Evolutionary conservation across 1,139 yeast species (phyloP), one percentile per base, ranked within the genome.

Genomic region (Chernovozyma sophiae-reginae): DNA sequence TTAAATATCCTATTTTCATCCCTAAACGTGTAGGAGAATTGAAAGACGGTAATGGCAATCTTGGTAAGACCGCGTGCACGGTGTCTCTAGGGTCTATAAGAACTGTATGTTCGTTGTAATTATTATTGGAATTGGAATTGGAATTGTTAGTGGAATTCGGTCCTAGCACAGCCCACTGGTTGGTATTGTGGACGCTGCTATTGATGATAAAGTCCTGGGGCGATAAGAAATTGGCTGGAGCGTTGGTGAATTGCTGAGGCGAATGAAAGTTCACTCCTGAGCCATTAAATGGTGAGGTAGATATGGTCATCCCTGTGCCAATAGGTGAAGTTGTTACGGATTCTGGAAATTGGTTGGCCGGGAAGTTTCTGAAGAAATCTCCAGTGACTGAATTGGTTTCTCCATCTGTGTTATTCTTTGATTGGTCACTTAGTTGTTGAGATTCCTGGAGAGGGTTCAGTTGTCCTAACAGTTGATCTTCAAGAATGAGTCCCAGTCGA

Each of bases 11-110:
- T 2, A 85, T 76, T 45, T 78, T 78, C 56, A 82, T 74, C 2
- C 89, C 84, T 36, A 81, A 63, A 35, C 89, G 63, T n/a, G 81
- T 78, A 6, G 85, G 84, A 12, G 86, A 81, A 47, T 79, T 81
- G 29, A 82, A 73, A 4, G 85, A 62, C 0, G 89, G 86, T 25
- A 81, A 70, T 0, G 87, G 73, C 10, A 72, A 64, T 25, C 70
- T 72, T 4, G 86, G 77, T 2, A 86, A 63, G 1, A 84, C 54
- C 0, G 89, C 95, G 46, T 75, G 74, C 0, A 84, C 65, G 32
- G 77, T 81, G 32, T 78, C 68, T n/a, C 66, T 57, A 3, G 75
- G 60, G 45, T 80, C 80, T 25, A 10, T 5, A 19, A 28, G 31
- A 6, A 28, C 12, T 6, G 29, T 16, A 16, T 26, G 29, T 13